Evolutionary conservation across 192 early-diverging fungal genomes (phyloP), one percentile per base, ranked within the genome.

Genomic region (Coemansia sp.): DNA sequence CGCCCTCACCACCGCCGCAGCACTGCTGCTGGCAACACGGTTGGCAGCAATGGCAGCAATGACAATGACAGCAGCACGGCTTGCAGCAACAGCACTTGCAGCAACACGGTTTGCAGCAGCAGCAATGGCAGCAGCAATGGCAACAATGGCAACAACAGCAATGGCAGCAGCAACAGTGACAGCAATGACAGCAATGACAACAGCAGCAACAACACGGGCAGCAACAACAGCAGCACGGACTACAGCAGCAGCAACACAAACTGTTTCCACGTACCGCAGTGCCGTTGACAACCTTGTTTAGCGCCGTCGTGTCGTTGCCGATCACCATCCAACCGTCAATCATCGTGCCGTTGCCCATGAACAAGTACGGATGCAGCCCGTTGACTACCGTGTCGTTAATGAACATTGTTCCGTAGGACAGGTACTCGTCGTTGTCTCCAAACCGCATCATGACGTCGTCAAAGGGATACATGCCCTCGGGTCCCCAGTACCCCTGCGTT

Each of bases 101-200:
- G 21, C 75, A 77, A 23, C 75, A 77, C 10, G 75, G 75, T 22
- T 77, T 59, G 59, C 75, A 77, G 14, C 75, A 77, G 29, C 75
- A 77, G 21, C 75, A 77, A 41, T 77, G 75, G 58, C 75, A 77
- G 50, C 75, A 77, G 59, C 75, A 77, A 47, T 77, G 75, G 62
- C 75, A 77, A 31, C 75, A 77, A 17, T 77, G 62, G 59, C 75
- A 68, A 45, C 67, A 61, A 60, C 67, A 68, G 51, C 58, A 67
- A 17, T 71, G 63, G 59, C 71, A 67, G 65, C 71, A 67, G 53
- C 64, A 63, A 21, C 64, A 73, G 39, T 67, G 60, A 25, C 60
- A 67, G 39, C 60, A 67, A 35, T 64, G 64, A 21, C 62, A 64
- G 52, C 69, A 71, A 39, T 61, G 65, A 19, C 65, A 67, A 57